These are phyloP conservation scores for Iris pallida DNA, from an alignment of 116 monocot genomes.

Conservation along the genomic window DNA sequence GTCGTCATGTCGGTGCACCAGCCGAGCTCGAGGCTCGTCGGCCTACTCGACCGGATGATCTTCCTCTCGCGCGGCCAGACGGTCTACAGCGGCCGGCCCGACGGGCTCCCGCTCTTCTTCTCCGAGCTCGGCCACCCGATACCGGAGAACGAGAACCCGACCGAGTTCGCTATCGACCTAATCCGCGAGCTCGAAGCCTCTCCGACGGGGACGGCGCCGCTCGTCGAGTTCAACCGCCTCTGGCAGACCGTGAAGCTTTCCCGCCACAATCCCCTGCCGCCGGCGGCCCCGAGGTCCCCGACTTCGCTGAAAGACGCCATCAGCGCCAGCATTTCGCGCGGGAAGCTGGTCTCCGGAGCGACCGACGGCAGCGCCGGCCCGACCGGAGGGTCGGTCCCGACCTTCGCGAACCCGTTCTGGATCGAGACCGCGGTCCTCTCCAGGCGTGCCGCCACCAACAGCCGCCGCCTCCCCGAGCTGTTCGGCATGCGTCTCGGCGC, in stretches of 20 bases:
- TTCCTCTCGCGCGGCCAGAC: conserved; percentile 38
- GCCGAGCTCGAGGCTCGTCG: conserved; percentile 33
- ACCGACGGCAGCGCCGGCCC: conserved; percentile 16
- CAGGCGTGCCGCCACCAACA: conserved; percentile 45
- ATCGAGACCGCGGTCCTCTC: conserved; percentile 55
- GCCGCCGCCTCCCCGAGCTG: conserved; percentile 56
- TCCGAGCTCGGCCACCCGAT: conserved; percentile 26
- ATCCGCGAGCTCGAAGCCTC: conserved; percentile 32
- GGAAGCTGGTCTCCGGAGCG: conserved; percentile 69
- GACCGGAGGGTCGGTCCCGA: conserved; percentile 18
- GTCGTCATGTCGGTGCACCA: conserved; percentile 47
- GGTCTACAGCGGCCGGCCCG: conserved; percentile 29
- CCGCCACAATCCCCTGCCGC: not conserved
- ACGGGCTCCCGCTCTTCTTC: conserved; percentile 22
- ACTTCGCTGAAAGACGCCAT: conserved; percentile 21
- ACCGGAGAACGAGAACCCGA: conserved; percentile 33
- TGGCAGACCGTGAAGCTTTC: too few species aligned
- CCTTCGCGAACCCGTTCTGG: conserved; percentile 64
- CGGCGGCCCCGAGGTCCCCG: not conserved
- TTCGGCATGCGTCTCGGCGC: conserved; percentile 54
- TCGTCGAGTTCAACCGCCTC: conserved; percentile 22
- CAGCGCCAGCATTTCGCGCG: conserved; percentile 48
- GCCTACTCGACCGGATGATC: conserved; percentile 29
- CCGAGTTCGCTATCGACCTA: conserved; percentile 45
- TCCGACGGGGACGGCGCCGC: conserved; percentile 3